A percentile compares a stretch with the other conserved stretches of the same genome.
These are phyloP conservation scores for Penicillium silybi DNA, from an alignment of 495 filamentous ascomycete genomes.

Conservation along the genomic window DNA sequence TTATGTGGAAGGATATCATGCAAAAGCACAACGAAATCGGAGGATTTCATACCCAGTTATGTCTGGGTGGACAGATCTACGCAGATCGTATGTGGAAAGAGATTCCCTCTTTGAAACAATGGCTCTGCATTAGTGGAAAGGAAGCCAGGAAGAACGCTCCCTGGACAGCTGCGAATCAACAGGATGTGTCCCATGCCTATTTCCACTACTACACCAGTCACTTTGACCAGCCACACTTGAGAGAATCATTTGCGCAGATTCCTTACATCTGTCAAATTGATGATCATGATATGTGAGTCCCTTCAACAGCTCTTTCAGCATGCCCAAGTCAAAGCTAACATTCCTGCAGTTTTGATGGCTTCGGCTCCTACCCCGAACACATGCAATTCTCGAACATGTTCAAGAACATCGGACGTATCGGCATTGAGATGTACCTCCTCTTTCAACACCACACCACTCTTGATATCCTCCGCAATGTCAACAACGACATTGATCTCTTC, in stretches of 20 bases:
- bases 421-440: conserved; percentile 98
- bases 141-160: conserved; percentile 84
- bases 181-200: conserved; percentile 91
- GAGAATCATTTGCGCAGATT: conserved; percentile 96
- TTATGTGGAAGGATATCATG: conserved; percentile 99
- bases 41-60: conserved; percentile 91
- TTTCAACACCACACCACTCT: conserved; percentile 98
- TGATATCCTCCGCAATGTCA: conserved; percentile 83
- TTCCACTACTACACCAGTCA: conserved; percentile 98
- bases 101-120: conserved; percentile 85
- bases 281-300: conserved; percentile 92
- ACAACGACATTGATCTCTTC: conserved; percentile 85
- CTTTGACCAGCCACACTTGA: conserved; percentile 90
- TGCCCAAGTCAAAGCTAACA: conserved; percentile 11
- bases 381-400: conserved; percentile 98
- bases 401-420: conserved; percentile 95
- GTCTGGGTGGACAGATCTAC: conserved; percentile 91
- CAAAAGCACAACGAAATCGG: conserved; percentile 96
- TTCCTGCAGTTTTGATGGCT: conserved; percentile 81
- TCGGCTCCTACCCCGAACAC: conserved; percentile 93
- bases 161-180: conserved; percentile 92
- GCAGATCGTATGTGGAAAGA: conserved; percentile 97
- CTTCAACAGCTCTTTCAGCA: background rate
- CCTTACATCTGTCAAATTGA: conserved; percentile 90
- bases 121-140: conserved; percentile 84